Conservation (phyloP, 2,329 filamentous ascomycete genomes). For the Phaeomoniella chlamydospora region DNA sequence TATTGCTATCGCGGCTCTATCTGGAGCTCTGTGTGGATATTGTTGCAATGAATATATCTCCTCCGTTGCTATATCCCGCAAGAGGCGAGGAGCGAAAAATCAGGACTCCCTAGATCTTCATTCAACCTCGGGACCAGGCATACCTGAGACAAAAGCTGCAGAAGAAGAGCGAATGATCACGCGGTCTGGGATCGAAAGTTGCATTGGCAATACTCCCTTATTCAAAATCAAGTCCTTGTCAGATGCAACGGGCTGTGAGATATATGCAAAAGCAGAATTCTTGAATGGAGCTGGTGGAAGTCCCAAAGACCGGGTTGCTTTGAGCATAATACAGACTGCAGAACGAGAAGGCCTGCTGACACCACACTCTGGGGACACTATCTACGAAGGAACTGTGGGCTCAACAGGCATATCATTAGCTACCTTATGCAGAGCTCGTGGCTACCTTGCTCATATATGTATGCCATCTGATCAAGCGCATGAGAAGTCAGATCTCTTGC, state of each 20-base stretch:
- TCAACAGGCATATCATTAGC: conserved; percentile 93
- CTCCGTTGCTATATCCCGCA: too few species aligned
- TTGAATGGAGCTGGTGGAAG: conserved; percentile 88
- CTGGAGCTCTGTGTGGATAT: too few species aligned
- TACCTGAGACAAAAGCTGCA: conserved; percentile 3
- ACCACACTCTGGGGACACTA: conserved; percentile 75
- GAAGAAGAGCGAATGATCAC: conserved; percentile 4
- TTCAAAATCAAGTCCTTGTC: conserved; percentile 76
- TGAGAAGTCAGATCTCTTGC: conserved; percentile 80
- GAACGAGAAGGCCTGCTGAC: conserved; percentile 63
- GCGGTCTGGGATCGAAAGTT: conserved; percentile 61
- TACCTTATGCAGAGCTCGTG: conserved; percentile 70
- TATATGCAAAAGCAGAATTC: conserved; percentile 90
- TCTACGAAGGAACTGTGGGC: conserved; percentile 95
- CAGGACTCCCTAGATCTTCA: too few species aligned
- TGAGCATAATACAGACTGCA: conserved; percentile 74
- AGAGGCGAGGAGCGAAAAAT: too few species aligned
- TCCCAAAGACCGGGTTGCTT: conserved; percentile 87
- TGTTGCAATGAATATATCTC: too few species aligned
- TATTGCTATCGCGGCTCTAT: too few species aligned
- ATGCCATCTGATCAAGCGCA: conserved; percentile 85
- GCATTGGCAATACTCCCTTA: conserved; percentile 86
- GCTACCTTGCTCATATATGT: conserved; percentile 88
- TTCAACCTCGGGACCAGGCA: too few species aligned
- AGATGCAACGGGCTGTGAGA: conserved; percentile 72